phyloP scores from a whole-genome alignment of 805 yeast genomes.

The Schwanniomyces occidentalis region DNA sequence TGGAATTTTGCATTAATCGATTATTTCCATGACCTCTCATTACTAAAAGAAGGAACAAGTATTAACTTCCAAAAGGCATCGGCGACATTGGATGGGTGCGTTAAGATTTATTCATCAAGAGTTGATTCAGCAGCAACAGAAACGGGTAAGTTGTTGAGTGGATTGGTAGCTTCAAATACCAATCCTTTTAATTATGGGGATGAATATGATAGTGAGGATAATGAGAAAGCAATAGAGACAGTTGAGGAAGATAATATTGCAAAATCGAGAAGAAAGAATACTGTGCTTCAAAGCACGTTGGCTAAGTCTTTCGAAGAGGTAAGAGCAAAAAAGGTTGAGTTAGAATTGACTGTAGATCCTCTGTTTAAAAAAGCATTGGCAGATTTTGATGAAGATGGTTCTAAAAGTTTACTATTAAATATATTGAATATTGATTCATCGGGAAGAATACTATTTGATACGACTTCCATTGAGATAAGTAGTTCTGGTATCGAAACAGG shows the following conservation, averaged over 20 bases:
- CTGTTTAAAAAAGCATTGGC: slow-evolving; percentile 72
- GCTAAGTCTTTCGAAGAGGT: slow-evolving; percentile 51
- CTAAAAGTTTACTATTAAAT: slow-evolving; percentile 66
- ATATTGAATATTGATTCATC: slow-evolving; percentile 54
- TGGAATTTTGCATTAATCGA: slow-evolving; percentile 55
- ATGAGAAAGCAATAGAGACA: slow-evolving; percentile 23
- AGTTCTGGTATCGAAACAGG: slow-evolving; percentile 9
- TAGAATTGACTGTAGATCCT: slow-evolving; percentile 69
- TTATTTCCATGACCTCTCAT: slow-evolving; percentile 51
- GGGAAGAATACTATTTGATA: slow-evolving; percentile 67
- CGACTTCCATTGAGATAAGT: slow-evolving; percentile 35
- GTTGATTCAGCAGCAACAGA: slow-evolving; percentile 91
- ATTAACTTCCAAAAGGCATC: slow-evolving; percentile 90
- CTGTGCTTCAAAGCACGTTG: slow-evolving; percentile 29
- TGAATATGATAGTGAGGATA: slow-evolving; percentile 20
- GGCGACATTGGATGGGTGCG: slow-evolving; percentile 92
- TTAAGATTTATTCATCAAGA: slow-evolving; percentile 85
- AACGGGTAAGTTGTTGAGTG: slow-evolving; percentile 80
- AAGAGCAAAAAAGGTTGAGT: slow-evolving; percentile 56
- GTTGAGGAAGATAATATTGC: slow-evolving; percentile 13
- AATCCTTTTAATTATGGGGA: slow-evolving; percentile 21
- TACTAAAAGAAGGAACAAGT: slow-evolving; percentile 43
- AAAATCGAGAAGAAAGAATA: slow-evolving; percentile 1
- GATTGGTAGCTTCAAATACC: slow-evolving; percentile 51
- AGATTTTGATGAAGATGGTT: slow-evolving; percentile 83